Conservation (phyloP, 1,139 yeast species). For the Yamadazyma conglobata region DNA sequence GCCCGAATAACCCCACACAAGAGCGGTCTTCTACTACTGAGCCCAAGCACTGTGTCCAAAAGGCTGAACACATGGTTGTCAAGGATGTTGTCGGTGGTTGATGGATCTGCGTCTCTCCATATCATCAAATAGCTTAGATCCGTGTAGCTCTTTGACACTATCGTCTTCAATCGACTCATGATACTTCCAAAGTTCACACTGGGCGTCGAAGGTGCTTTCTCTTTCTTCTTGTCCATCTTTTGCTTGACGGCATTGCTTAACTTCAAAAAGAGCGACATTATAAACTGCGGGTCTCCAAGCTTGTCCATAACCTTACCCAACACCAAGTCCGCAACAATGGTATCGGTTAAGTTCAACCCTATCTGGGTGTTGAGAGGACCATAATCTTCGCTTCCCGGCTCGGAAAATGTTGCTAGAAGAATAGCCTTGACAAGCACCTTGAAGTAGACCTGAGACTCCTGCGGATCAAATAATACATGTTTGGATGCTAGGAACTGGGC, state of each 20-base stretch:
- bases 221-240: not conserved
- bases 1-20: constrained; percentile 17
- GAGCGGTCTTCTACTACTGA: constrained; percentile 29
- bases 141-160: constrained; percentile 12
- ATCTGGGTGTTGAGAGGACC: constrained; percentile 26
- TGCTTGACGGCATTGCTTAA: constrained; percentile 5
- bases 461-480: constrained; percentile 19
- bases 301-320: constrained; percentile 26
- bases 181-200: constrained; percentile 3
- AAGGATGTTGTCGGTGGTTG: constrained; percentile 7
- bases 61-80: constrained; percentile 24
- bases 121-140: constrained; percentile 15
- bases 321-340: constrained; percentile 35
- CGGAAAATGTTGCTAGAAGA: constrained; percentile 19
- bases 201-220: constrained; percentile 2
- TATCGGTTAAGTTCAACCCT: constrained; percentile 24
- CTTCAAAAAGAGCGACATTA: constrained; percentile 17
- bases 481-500: constrained; percentile 12
- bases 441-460: constrained; percentile 18
- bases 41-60: constrained; percentile 24
- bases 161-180: constrained; percentile 8
- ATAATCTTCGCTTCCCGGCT: not conserved
- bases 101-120: constrained; percentile 9
- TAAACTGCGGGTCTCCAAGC: constrained; percentile 29
- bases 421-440: constrained; percentile 24